Evolutionary conservation across 2,329 filamentous ascomycete species (phyloP).

Genomic region (Conoideocrella luteorostrata): DNA sequence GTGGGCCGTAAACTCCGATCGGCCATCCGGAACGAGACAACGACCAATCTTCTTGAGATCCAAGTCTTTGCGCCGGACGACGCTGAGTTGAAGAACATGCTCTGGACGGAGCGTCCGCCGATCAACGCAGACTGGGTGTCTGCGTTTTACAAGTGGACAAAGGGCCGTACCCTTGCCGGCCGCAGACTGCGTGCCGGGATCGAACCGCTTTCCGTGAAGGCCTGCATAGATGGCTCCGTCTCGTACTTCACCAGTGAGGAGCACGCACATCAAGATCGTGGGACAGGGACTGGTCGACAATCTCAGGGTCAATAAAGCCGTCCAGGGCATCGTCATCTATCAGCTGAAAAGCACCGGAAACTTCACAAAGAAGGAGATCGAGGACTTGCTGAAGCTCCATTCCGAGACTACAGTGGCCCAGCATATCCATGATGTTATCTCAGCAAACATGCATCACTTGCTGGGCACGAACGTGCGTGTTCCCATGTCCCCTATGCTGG

Average conservation of each 20-base stretch:
- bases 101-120: not conserved
- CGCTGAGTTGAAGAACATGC: not conserved
- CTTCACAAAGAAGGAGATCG: not conserved
- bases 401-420: not conserved
- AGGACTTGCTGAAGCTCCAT: not conserved
- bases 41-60: not conserved
- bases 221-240: not conserved
- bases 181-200: not conserved
- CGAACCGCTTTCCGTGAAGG: not conserved
- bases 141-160: not conserved
- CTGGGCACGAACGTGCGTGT: not conserved
- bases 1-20: not conserved
- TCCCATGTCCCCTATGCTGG: not conserved
- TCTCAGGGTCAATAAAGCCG: not conserved
- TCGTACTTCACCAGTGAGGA: not conserved
- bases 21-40: not conserved
- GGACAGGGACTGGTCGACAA: not conserved
- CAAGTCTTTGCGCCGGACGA: not conserved
- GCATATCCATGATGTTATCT: not conserved
- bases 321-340: not conserved
- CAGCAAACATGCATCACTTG: not conserved
- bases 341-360: not conserved
- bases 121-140: not conserved
- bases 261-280: not conserved
- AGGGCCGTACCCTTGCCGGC: not conserved